Base-by-base conservation (phyloP, 176 grass and related monocot species). In the Stipa capillata region DNA sequence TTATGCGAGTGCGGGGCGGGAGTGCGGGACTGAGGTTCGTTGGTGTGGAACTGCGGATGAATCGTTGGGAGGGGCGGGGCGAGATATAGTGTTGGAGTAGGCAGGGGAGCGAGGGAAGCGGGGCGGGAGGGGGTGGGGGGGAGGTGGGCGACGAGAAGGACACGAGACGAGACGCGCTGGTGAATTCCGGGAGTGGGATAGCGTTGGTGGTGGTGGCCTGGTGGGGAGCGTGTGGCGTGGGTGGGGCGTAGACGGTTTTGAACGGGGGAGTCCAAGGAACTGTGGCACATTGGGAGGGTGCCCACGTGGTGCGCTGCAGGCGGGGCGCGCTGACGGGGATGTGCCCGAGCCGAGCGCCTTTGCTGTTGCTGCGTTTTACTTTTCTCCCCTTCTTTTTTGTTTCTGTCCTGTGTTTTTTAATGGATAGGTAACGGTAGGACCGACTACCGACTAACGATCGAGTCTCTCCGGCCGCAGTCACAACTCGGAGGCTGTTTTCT, bases 301-400 rank as follows among this genome's bases (percentile, higher is more conserved):
- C 49, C 91, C 92, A 94, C 92, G 92, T 91, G 92, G 86, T 86
- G 65, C 69, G 69, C 77, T 72, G 83, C 76, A 56, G 35, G n/a
- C 42, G 32, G 43, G 53, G 77, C 85, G 79, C 18, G 79, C 29
- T 77, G 85, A 87, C 71, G 54, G 62, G 71, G 85, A 87, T 68
- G 32, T n/a, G 50, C 49, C n/a, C n/a, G n/a, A n/a, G n/a, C 28
- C 44, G 28, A 3, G 17, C 34, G n/a, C 20, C 0, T 20, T 42
- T n/a, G 17, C 25, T 21, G 35, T 20, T 62, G 29, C 58, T 61
- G 58, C 15, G 2, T 49, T 4, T 16, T 7, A 32, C 57, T 60
- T 32, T 8, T 71, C 21, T 33, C 34, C n/a, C 8, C 20, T 28
- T 8, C 1, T 9, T 11, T 56, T n/a, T n/a, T n/a, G n/a, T n/a